Base-by-base conservation (phyloP, 2,329 filamentous ascomycete genomes). In the Monosporascus cannonballus region DNA sequence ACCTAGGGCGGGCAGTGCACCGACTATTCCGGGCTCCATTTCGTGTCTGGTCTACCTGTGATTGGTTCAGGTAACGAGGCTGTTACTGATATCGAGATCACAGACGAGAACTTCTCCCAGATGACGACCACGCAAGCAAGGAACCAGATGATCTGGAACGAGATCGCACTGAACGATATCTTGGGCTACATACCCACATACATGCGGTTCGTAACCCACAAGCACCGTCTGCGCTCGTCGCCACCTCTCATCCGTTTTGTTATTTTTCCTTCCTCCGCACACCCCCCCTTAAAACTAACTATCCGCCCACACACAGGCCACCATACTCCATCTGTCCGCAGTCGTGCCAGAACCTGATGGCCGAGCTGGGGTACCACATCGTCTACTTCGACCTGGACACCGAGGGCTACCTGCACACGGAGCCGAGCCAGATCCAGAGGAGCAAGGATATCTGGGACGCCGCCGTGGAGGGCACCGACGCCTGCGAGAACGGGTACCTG, bases 381-480 rank as follows among this genome's bases (percentile, higher is more conserved):
- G 47, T 62, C 36, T 67, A 67, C 54, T 68, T 67, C 51, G 63
- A 67, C 51, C 49, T 68, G 9, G 66, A 68, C 51, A 68, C 65
- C 1, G 64, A 68, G 48, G 65, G 66, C 25, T 68, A 68, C 52
- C 58, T 67, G 11, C 57, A 67, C 48, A 61, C 67, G 44, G 61
- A 64, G 51, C 53, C 67, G 2, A 56, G 24, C 1, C 42, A 63
- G 51, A 75, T 75, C 51, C 61, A 69, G 48, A 55, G 47, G 14
- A 68, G 65, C 59, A 71, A 70, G 54, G 62, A 69, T 48, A 69
- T 71, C 50, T 70, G 67, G 67, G 68, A 71, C 50, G 61, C 61
- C n/a, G 62, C 65, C 22, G 60, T 71, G 2, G 61, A 65, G 22
- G 64, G 61, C 6, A 62, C 59, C 6, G 58, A 61, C 55, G 61